These are phyloP conservation scores for Nepenthes alata DNA, from an alignment of 179 eudicot genomes.

Conservation along the genomic window DNA sequence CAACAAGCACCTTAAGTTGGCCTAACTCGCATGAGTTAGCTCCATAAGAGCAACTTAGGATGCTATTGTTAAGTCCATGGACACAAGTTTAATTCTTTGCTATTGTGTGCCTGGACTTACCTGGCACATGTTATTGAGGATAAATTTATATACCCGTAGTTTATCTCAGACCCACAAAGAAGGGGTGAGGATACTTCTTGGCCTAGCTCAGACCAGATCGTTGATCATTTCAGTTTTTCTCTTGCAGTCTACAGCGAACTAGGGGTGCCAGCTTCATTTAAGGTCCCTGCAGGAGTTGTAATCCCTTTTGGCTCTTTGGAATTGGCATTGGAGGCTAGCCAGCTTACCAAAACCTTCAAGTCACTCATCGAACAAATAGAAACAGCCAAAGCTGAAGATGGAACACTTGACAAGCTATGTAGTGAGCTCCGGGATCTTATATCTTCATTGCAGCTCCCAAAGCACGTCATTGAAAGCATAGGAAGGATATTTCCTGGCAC, in stretches of 20 bases:
- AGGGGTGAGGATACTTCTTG: no score
- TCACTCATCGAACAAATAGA: conserved; percentile 55
- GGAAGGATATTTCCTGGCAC: conserved; percentile 32
- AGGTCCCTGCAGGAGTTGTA: conserved; percentile 74
- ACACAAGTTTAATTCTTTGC: no score
- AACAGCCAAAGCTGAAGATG: conserved; percentile 53
- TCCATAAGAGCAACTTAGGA: no score
- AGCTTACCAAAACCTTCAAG: conserved; percentile 32
- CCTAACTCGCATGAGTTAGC: no score
- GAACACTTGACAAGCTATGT: conserved; percentile 62
- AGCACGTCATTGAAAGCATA: conserved; percentile 36
- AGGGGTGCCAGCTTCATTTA: conserved; percentile 89
- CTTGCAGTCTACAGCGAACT: conserved; percentile 58
- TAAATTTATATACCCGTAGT: no score
- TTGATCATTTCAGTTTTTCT: not conserved
- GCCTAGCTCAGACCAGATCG: not conserved
- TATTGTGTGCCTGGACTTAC: no score
- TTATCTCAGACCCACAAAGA: no score
- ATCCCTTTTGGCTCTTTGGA: conserved; percentile 90
- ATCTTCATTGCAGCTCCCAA: conserved; percentile 37
- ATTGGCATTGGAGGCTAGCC: conserved; percentile 42
- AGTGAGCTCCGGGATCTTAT: conserved; percentile 55
- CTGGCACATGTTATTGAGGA: no score
- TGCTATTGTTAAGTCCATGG: no score
- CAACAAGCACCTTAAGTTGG: no score